Evolutionary conservation across 164 flowering plant species (phyloP).

Genomic region (Stephania japonica): DNA sequence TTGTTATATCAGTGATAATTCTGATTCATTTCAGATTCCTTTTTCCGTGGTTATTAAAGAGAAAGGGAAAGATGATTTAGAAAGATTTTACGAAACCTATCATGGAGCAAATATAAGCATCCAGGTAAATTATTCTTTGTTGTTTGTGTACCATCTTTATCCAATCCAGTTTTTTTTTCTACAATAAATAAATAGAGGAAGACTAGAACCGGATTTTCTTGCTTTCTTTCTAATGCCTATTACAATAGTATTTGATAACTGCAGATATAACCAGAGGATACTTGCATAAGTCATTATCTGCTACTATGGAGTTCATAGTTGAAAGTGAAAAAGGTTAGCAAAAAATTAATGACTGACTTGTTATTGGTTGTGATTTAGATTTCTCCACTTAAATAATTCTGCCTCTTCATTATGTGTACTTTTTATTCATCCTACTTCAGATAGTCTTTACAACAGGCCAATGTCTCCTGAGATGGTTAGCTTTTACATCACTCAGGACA

Average conservation of each 20-base stretch:
- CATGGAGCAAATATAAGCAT: slow-evolving; percentile 82
- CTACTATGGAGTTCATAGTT: slow-evolving; percentile 76
- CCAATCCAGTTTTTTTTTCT: neutral
- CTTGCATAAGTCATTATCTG: slow-evolving; percentile 69
- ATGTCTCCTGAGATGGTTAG: slow-evolving; percentile 69
- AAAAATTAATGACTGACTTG: neutral
- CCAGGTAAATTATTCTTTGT: slow-evolving; percentile 43
- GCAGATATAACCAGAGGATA: slow-evolving; percentile 78
- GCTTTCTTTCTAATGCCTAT: slow-evolving; percentile 25
- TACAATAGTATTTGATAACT: slow-evolving; percentile 69
- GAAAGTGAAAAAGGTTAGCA: slow-evolving; percentile 67
- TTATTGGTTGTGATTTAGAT: neutral
- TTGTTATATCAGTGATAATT: neutral
- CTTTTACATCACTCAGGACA: slow-evolving; percentile 88
- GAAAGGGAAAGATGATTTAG: slow-evolving; percentile 38
- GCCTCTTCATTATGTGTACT: slow-evolving; percentile 23
- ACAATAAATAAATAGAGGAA: neutral
- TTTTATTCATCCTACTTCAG: slow-evolving; percentile 31
- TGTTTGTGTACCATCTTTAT: neutral
- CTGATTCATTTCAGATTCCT: slow-evolving; percentile 59
- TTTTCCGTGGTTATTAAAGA: slow-evolving; percentile 52
- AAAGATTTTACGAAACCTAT: slow-evolving; percentile 80
- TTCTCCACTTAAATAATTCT: neutral
- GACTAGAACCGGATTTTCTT: neutral
- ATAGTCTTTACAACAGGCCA: slow-evolving; percentile 44